A percentile compares a stretch with the other conserved stretches of the same genome.
Evolutionary conservation across 1,139 yeast species (phyloP).

Genomic region (Candida sojae): DNA sequence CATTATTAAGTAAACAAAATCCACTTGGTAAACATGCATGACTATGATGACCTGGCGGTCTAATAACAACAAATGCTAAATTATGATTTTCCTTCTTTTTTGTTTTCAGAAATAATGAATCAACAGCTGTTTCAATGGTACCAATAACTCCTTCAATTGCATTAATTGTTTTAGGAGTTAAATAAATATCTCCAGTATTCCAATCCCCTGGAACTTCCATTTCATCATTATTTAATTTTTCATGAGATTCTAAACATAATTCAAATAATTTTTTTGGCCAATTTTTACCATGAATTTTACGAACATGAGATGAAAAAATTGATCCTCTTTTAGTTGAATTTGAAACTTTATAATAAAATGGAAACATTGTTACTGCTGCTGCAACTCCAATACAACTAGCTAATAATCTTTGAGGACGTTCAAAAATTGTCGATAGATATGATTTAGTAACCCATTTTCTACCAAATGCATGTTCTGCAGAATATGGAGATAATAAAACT

Average conservation of each 20-base stretch:
- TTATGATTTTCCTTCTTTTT: conserved; percentile 36
- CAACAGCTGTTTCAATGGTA: conserved; percentile 74
- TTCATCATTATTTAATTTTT: conserved; percentile 53
- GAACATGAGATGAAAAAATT: conserved; percentile 59
- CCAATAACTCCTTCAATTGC: conserved; percentile 84
- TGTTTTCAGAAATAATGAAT: conserved; percentile 43
- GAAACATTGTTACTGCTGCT: conserved; percentile 72
- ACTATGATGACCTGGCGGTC: conserved; percentile 94
- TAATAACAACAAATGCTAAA: conserved; percentile 66
- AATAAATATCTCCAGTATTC: conserved; percentile 83
- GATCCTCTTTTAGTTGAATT: conserved; percentile 51
- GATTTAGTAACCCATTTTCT: conserved; percentile 76
- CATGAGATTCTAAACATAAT: conserved; percentile 60
- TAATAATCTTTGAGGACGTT: conserved; percentile 77
- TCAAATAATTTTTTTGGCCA: conserved; percentile 69
- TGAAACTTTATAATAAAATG: conserved; percentile 56
- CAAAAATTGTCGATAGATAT: conserved; percentile 72
- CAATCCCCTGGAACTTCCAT: conserved; percentile 80
- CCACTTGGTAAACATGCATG: conserved; percentile 85
- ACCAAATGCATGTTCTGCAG: conserved; percentile 70
- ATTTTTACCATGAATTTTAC: conserved; percentile 69
- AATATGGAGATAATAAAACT: conserved; percentile 58
- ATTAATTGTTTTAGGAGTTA: conserved; percentile 64
- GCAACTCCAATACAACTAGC: conserved; percentile 80
- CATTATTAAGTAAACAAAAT: conserved; percentile 82